Percentiles rank a stretch among this genome's conserved stretches.
Evolutionary conservation across 2,329 filamentous ascomycete species (phyloP).

Genomic region (Colletotrichum tamarilloi): DNA sequence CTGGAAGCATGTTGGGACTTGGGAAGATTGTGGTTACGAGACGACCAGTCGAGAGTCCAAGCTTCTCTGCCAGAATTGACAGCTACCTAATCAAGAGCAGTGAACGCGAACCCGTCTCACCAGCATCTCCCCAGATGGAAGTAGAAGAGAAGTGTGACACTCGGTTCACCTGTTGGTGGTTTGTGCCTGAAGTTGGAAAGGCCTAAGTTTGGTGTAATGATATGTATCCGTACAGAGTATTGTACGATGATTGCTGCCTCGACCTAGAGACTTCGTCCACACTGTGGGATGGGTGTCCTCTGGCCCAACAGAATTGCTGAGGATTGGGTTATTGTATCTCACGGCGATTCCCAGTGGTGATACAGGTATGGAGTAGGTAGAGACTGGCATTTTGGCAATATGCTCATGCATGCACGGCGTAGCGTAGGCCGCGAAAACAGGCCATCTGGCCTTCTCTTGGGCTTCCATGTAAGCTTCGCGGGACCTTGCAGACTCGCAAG

Average conservation of each 20-base stretch:
- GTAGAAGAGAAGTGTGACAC: background rate
- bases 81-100: background rate
- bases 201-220: background rate
- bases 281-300: background rate
- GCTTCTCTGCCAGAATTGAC: constrained; percentile 4
- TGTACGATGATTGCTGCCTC: background rate
- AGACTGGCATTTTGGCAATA: background rate
- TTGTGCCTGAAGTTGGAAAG: background rate
- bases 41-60: background rate
- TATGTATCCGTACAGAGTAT: no score
- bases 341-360: background rate
- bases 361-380: background rate
- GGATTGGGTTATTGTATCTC: background rate
- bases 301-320: background rate
- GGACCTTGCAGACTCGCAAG: constrained; percentile 30
- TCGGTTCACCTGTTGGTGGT: constrained; percentile 4
- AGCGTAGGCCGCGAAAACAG: constrained; percentile 26
- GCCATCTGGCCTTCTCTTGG: constrained; percentile 23
- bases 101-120: background rate
- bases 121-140: background rate
- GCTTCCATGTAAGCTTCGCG: constrained; percentile 25
- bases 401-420: background rate
- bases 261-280: background rate
- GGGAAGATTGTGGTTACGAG: background rate
- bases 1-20: background rate